Conservation (phyloP, 2,329 filamentous ascomycete genomes). For the Cladophialophora psammophila region DNA sequence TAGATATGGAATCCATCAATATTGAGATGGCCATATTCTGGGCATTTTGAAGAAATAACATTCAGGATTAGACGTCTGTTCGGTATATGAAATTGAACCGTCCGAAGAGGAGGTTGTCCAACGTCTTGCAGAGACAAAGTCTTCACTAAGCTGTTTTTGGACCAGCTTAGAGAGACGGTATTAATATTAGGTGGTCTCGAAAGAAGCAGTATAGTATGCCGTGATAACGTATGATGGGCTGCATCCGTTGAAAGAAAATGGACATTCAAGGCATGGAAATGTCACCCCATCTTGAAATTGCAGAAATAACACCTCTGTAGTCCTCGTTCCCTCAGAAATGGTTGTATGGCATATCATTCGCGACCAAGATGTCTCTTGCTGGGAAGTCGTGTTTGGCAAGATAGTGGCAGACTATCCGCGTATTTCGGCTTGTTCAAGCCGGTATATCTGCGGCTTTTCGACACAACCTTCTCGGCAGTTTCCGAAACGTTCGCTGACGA, state of each 20-base stretch:
- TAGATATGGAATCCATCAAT: neutral
- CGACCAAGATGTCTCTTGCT: neutral
- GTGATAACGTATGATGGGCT: neutral
- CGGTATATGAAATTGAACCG: neutral
- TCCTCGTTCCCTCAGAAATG: neutral
- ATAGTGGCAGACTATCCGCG: neutral
- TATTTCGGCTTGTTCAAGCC: neutral
- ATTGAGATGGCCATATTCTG: neutral
- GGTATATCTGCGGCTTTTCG: neutral
- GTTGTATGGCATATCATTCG: neutral
- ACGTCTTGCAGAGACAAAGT: neutral
- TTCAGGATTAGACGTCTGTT: neutral
- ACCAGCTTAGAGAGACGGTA: neutral
- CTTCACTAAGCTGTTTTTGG: neutral
- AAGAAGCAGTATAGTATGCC: neutral
- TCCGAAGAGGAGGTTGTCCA: neutral
- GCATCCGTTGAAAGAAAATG: neutral
- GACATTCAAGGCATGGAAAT: neutral
- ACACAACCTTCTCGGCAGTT: neutral
- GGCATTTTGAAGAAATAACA: neutral
- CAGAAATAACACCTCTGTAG: neutral
- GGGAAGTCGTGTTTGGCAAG: neutral
- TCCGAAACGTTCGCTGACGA: neutral
- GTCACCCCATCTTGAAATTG: neutral
- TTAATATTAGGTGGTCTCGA: neutral